Base-by-base conservation (phyloP, 257 asterid species). In the Coffea eugenioides region DNA sequence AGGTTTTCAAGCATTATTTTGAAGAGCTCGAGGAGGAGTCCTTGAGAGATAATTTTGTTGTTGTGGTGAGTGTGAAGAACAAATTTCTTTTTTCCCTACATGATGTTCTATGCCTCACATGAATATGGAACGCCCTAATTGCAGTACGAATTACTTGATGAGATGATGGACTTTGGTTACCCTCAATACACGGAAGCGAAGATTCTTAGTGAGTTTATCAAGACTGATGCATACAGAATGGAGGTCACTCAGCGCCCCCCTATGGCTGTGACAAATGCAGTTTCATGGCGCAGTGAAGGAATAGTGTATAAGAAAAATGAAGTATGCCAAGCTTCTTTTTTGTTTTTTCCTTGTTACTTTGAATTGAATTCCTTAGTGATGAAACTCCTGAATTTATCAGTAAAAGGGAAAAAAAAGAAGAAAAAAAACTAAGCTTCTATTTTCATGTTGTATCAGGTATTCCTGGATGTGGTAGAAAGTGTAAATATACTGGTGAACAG, bases 221-320 rank as follows among this genome's bases (percentile, higher is more conserved):
- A 96, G 91, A 96, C 98, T 48, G 99, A 96, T 88, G 99, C 99
- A 83, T 96, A 96, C 80, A 87, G 98, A 85, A 94, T 96, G 99
- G 99, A 96, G 88, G 99, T 91, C 76, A 66, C 97, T 21, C 99
- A 94, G 87, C 91, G 99, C 84, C 99, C 99, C 85, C 99, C 99
- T 52, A 96, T 96, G 99, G 99, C 99, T 2, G 99, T 96, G 54
- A 96, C 99, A 74, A 96, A 96, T 91, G 99, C 99, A 62, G 99
- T 96, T 67, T 96, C 99, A 8, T 96, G 99, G 99, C 97, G 99
- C 71, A 96, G 99, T 66, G 99, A 96, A 90, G 99, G 99, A 81
- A 92, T 96, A 85, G 91, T 83, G 65, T 94, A 96, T 91, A 94
- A 91, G 87, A 96, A 94, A 86, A 94, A 96, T 88, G 99, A 96